Percentiles rank a stretch among this genome's conserved stretches.
Conservation (phyloP, 768 basidiomycete species). For the Suillus decipiens region DNA sequence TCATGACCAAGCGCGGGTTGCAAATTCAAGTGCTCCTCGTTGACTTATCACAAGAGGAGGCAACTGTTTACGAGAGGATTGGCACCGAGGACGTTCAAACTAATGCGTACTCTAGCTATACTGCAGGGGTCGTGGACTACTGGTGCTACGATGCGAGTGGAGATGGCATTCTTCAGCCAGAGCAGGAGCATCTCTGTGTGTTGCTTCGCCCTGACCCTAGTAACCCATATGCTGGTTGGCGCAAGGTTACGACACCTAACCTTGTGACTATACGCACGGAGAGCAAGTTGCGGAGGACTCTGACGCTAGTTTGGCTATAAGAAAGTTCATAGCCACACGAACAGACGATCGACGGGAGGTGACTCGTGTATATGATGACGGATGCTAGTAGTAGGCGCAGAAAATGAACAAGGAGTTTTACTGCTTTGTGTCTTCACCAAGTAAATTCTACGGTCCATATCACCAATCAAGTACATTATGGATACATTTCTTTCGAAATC, state of each 20-base stretch:
- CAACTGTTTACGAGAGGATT: conserved; percentile 21
- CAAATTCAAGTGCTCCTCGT: conserved; percentile 28
- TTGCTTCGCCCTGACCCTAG: conserved; percentile 30
- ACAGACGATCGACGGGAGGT: neutral
- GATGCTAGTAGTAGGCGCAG: neutral
- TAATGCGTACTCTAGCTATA: conserved; percentile 25
- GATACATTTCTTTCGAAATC: neutral
- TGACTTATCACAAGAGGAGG: conserved; percentile 20
- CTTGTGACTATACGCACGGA: conserved; percentile 26
- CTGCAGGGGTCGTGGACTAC: conserved; percentile 31
- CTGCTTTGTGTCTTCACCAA: too few relatives aligned
- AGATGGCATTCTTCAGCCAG: conserved; percentile 21
- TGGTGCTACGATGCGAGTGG: conserved; percentile 35
- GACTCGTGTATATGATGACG: neutral
- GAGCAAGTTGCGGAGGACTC: conserved; percentile 18
- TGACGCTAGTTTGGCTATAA: conserved; percentile 29
- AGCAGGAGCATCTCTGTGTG: conserved; percentile 32
- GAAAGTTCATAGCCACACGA: neutral
- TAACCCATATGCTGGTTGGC: conserved; percentile 28
- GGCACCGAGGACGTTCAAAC: neutral
- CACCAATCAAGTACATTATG: neutral
- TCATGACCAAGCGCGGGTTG: conserved; percentile 35
- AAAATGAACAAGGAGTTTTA: neutral
- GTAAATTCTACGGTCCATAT: neutral
- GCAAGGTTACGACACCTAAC: conserved; percentile 30